Percentiles rank a stretch among this genome's conserved stretches.
Conservation (phyloP, 176 grass and related monocot genomes). For the Poa pratensis region DNA sequence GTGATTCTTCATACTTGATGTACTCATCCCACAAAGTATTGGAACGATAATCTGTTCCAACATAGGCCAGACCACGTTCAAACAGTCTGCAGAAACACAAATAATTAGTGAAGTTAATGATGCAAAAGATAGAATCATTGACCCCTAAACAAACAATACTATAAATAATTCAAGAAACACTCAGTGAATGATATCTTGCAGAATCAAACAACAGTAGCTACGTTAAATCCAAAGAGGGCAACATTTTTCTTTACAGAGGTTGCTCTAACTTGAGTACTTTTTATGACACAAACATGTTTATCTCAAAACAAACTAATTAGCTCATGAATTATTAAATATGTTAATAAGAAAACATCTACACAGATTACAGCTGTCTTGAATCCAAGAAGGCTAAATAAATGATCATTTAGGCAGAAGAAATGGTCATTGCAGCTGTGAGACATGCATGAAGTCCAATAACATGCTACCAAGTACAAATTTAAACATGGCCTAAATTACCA, state of each 20-base stretch:
- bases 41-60: slow-evolving; percentile 95
- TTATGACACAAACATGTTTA: not conserved
- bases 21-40: slow-evolving; percentile 96
- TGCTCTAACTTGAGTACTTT: not conserved
- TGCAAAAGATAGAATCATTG: not conserved
- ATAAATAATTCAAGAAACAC: slow-evolving; percentile 16
- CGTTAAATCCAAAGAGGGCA: slow-evolving; percentile 45
- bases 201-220: not conserved
- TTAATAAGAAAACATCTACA: not conserved
- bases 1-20: slow-evolving; percentile 99
- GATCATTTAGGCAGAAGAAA: not conserved
- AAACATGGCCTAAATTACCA: not conserved
- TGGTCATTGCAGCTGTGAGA: slow-evolving; percentile 1
- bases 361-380: not conserved
- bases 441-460: not conserved
- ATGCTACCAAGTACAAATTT: not conserved
- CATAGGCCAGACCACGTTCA: slow-evolving; percentile 92
- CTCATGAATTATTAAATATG: not conserved
- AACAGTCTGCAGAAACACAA: slow-evolving; percentile 71
- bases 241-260: not conserved
- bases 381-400: slow-evolving; percentile 24
- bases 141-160: not conserved
- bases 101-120: not conserved
- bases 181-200: not conserved
- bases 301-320: not conserved